These are phyloP conservation scores for Trapa bicornis DNA, from an alignment of 345 rosid species.

Conservation along the genomic window DNA sequence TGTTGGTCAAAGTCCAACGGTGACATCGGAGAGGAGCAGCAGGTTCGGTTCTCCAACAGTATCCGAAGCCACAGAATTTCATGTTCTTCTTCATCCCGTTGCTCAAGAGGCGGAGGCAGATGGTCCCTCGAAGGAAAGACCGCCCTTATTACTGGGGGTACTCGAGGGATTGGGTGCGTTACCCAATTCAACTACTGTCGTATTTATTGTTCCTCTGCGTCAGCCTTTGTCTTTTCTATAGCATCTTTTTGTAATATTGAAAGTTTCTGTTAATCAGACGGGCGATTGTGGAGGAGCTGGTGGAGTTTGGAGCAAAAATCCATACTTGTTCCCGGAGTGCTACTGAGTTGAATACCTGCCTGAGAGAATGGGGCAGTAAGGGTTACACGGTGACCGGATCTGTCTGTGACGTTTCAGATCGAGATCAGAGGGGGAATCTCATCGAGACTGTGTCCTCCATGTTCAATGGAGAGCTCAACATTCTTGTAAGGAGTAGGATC, in stretches of 20 bases:
- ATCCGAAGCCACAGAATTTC: neutral
- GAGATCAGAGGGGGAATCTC: conserved; percentile 31
- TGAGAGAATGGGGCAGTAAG: conserved; percentile 34
- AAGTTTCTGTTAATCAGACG: conserved; percentile 27
- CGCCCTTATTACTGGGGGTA: conserved; percentile 58
- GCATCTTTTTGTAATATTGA: conserved; percentile 3
- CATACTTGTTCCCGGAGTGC: conserved; percentile 58
- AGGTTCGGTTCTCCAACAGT: too few species aligned
- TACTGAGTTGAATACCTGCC: conserved; percentile 29
- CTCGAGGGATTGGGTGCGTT: conserved; percentile 55
- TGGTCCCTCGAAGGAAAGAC: conserved; percentile 46
- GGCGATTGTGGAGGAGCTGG: conserved; percentile 65
- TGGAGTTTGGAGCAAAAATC: conserved; percentile 54
- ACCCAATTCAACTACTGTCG: neutral
- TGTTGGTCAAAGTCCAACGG: neutral
- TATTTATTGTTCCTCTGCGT: neutral
- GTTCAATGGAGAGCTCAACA: conserved; percentile 46
- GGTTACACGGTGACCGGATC: conserved; percentile 45
- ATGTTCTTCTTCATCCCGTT: neutral
- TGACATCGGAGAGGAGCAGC: neutral
- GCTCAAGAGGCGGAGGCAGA: conserved; percentile 8
- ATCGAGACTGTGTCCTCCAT: conserved; percentile 28
- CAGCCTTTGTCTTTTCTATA: neutral
- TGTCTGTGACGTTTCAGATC: conserved; percentile 37
- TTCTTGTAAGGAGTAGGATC: conserved; percentile 29